Base-by-base conservation (phyloP, 73 alveolate species). In the Breviolum minutum region DNA sequence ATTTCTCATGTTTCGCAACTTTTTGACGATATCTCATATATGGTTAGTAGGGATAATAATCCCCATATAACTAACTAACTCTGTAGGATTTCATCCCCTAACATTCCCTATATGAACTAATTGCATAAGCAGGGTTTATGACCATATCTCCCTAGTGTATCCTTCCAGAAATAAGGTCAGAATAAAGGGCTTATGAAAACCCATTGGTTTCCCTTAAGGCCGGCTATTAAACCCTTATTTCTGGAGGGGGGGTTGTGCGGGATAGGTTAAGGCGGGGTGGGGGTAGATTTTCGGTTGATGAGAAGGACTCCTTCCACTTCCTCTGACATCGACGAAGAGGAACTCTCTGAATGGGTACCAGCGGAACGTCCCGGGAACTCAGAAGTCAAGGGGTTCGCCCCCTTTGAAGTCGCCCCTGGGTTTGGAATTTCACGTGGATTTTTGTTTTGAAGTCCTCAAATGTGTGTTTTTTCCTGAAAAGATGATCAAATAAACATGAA, bases 301-400 rank as follows among this genome's bases (percentile, higher is more conserved):
- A 66, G 74, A 11, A 66, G 91, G 74, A 82, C 91, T 82, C 30
- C 91, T 24, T 82, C 54, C 60, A 60, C 54, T 2, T 82, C 91
- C 48, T 82, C 91, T 7, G 71, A 48, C 91, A 60, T 60, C n/a
- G 73, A 60, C 63, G 91, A 82, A 82, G 91, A 82, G 73, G 91
- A 82, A 20, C 91, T 82, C 8, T 82, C 91, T 3, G 91, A 82
- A 20, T 60, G 26, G 48, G 91, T 82, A 8, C 91, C 91, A 61
- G 54, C 22, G 48, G 91, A 82, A 74, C 91, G 91, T 19, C 14
- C 64, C 74, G 91, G 12, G 74, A 14, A 14, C 77, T 68, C n/a
- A 68, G 77, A 14, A 17, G 74, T 13, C 11, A 40, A 40, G 17
- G 11, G 11, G 24, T 68, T 14, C 2, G 24, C 3, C 8, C 77